Conservation (phyloP, 202 grass and related monocot species). For the Hordeum pubiflorum region DNA sequence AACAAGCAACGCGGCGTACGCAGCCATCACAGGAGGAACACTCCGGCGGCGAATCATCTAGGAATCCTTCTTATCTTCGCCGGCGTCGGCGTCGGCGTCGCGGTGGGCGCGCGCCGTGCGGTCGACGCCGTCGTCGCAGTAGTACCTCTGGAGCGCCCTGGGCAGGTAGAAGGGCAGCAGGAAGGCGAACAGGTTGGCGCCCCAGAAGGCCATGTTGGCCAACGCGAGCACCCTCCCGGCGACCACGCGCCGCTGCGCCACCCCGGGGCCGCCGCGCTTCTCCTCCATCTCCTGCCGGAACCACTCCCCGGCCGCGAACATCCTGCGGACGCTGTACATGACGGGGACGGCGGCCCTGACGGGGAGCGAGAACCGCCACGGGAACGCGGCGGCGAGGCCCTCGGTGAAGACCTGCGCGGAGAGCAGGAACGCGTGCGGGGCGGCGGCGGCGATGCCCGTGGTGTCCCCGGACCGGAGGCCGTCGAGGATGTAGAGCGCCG, state of each 20-base stretch:
- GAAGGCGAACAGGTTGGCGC: conserved; percentile 62
- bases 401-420: conserved; percentile 70
- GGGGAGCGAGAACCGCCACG: conserved; percentile 59
- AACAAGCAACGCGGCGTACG: background rate
- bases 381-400: conserved; percentile 44
- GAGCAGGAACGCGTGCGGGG: conserved; percentile 75
- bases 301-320: conserved; percentile 70
- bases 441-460: conserved; percentile 27
- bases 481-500: conserved; percentile 60
- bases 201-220: conserved; percentile 66
- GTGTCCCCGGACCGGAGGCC: conserved; percentile 48
- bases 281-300: conserved; percentile 40
- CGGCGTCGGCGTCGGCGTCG: background rate
- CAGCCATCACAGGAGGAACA: background rate
- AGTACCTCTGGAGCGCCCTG: conserved; percentile 50
- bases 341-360: conserved; percentile 49
- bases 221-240: conserved; percentile 48
- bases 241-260: conserved; percentile 28
- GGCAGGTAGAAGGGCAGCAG: conserved; percentile 72
- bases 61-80: conserved; percentile 32
- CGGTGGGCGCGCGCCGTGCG: background rate
- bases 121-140: background rate
- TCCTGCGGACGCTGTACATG: conserved; percentile 58
- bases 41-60: too few relatives aligned
- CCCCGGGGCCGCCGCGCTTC: conserved; percentile 15